Evolutionary conservation across 805 yeast species (phyloP), one percentile per base, ranked within the genome.

Genomic region (Torulaspora maleeae): DNA sequence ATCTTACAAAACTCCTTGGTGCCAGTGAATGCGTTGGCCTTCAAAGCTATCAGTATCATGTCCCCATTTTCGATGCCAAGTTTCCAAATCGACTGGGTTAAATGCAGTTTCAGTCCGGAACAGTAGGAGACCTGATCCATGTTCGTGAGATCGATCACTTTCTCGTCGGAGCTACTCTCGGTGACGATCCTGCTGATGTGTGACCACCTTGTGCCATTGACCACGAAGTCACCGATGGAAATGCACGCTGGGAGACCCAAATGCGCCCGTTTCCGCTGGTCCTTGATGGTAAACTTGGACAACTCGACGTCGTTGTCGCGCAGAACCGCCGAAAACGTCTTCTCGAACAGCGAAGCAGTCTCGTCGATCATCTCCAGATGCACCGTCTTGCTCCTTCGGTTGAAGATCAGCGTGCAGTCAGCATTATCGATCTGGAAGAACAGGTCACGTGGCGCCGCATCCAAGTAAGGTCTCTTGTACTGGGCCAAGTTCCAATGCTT

Each of bases 381-480:
- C 3, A 58, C 50, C 3, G 43, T 49, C 47, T 53, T 50, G n/a
- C 51, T 52, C 27, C 57, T 55, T 41, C 66, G 60, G 27, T 71
- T 58, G 41, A 69, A 52, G 17, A 71, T 42, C 33, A 61, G 42
- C 43, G 59, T 38, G 56, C 61, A 49, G 49, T 70, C 54, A 48
- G 49, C 50, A 1, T 63, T 50, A 42, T 63, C 67, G 13, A 73
- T 54, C 52, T 79, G 80, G 16, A 78, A 51, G 0, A 73, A 51
- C 47, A 79, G 55, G 12, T 64, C 69, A 28, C 81, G 59, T 28
- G 51, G 38, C 38, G 24, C 30, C 2, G 50, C 59, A 54, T 78
- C 82, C 5, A 71, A 61, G 52, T 55, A 74, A 1, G 79, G 80
- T 38, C 83, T 67, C 24, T 69, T 66, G 58, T 75, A 78, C 37